phyloP scores from a whole-genome alignment of 2,329 filamentous ascomycete genomes.

The Botrytis hyacinthi region DNA sequence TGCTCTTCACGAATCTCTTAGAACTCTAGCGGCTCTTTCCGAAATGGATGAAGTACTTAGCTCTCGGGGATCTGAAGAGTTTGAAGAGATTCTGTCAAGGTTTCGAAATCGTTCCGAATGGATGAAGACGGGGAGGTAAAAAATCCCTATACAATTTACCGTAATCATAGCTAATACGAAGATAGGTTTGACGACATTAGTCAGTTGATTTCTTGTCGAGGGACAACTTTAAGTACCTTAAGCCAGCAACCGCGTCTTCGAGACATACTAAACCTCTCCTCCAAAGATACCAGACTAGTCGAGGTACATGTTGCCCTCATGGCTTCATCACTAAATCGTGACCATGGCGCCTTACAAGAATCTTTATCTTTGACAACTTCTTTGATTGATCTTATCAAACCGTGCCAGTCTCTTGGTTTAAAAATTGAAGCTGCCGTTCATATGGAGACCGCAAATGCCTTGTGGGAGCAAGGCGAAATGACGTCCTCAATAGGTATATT shows the following conservation, averaged over 20 bases:
- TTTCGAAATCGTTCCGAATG: slow-evolving; percentile 68
- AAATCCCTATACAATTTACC: slow-evolving; percentile 28
- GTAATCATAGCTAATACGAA: slow-evolving; percentile 7
- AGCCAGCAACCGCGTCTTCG: slow-evolving; percentile 67
- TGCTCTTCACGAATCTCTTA: slow-evolving; percentile 54
- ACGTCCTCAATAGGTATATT: slow-evolving; percentile 86
- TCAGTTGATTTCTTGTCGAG: slow-evolving; percentile 76
- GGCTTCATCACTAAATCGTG: slow-evolving; percentile 72
- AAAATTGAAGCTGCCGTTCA: slow-evolving; percentile 74
- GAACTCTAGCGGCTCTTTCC: slow-evolving; percentile 68
- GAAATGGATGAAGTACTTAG: slow-evolving; percentile 79
- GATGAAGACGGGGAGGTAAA: slow-evolving; percentile 80
- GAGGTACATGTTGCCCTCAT: slow-evolving; percentile 76
- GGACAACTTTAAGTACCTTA: slow-evolving; percentile 78
- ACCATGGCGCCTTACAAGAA: slow-evolving; percentile 80
- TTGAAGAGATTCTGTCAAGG: slow-evolving; percentile 59
- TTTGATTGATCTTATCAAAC: slow-evolving; percentile 71
- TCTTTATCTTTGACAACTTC: slow-evolving; percentile 82
- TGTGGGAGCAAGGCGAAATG: slow-evolving; percentile 94
- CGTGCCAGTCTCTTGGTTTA: slow-evolving; percentile 69
- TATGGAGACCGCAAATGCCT: slow-evolving; percentile 80
- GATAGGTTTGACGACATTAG: slow-evolving; percentile 73
- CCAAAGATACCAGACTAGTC: slow-evolving; percentile 62
- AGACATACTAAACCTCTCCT: slow-evolving; percentile 57
- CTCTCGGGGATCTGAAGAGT: slow-evolving; percentile 55